Evolutionary conservation across 495 filamentous ascomycete genomes (phyloP), one percentile per base, ranked within the genome.

Genomic region (Lasiosphaeria ovina): DNA sequence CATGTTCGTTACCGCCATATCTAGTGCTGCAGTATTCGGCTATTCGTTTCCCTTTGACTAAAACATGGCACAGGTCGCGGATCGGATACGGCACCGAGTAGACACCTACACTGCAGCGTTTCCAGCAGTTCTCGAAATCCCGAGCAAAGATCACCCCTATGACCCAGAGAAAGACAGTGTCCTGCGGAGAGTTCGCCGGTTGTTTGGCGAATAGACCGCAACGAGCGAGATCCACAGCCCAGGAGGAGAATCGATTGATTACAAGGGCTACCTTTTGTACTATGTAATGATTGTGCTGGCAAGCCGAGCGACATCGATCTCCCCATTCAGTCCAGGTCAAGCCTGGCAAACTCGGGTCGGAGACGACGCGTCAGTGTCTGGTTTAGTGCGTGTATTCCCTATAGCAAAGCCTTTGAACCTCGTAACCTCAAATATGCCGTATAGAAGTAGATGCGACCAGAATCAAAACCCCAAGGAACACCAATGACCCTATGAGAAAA

Each of bases 121-220:
- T 74, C 89, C 89, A 16, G 77, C 87, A 24, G 69, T 92, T 54
- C 86, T 99, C 60, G 95, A 99, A 77, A 98, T 98, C 58, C 95
- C 95, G 35, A 96, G 92, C 79, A 99, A 99, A 81, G 94, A 99
- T 71, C 94, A 99, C 68, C 94, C 94, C 7, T 99, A 98, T 67
- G 95, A 99, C 65, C 94, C 94, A 0, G 94, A 99, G 78, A 99
- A 99, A 80, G 94, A 99, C 75, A 98, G 92, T 71, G 94, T 99
- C 40, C 70, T 98, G 74, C 89, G 90, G 73, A 84, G 94, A 66
- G 95, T 98, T 57, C 83, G 89, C 68, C 86, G 92, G 63, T 73
- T 98, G 59, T 97, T 97, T 83, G 93, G 93, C 59, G 93, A 97
- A 76, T 97, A 85, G 71, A 40, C 3, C 7, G 3, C n/a, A 45